phyloP scores from a whole-genome alignment of 805 yeast genomes.

The Suhomyces vadensis region DNA sequence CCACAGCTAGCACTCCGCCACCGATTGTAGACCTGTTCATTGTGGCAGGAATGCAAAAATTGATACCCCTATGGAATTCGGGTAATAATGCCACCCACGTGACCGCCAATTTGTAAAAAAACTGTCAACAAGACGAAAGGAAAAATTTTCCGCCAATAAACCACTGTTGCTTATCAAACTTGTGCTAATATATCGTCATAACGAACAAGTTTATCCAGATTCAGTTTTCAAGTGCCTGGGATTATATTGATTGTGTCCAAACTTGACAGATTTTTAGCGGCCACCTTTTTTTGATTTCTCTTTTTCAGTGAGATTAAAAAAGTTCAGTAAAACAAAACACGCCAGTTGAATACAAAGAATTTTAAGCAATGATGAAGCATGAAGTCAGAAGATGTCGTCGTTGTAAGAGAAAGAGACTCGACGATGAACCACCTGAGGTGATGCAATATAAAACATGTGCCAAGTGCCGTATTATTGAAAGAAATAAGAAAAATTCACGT shows the following conservation, averaged over 20 bases:
- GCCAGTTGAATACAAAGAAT: no score
- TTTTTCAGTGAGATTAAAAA: constrained; percentile 1
- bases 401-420: constrained; percentile 56
- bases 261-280: background rate
- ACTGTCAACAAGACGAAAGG: background rate
- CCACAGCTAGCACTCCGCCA: no score
- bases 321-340: no score
- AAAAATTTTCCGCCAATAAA: constrained; percentile 1
- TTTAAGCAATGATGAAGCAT: constrained; percentile 13
- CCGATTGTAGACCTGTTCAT: no score
- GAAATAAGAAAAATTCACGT: constrained; percentile 44
- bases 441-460: constrained; percentile 59
- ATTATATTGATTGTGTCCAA: background rate
- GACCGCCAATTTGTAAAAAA: background rate
- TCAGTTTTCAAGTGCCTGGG: background rate
- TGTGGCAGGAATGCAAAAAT: background rate
- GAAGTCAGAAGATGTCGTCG: constrained; percentile 51
- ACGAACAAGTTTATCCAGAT: background rate
- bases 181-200: background rate
- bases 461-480: constrained; percentile 56
- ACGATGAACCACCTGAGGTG: constrained; percentile 57
- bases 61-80: background rate
- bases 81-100: constrained; percentile 1
- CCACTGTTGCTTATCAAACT: background rate
- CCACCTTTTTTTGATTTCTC: background rate